Evolutionary conservation across 257 asterid genomes (phyloP).

Genomic region (Galeopsis tetrahit): DNA sequence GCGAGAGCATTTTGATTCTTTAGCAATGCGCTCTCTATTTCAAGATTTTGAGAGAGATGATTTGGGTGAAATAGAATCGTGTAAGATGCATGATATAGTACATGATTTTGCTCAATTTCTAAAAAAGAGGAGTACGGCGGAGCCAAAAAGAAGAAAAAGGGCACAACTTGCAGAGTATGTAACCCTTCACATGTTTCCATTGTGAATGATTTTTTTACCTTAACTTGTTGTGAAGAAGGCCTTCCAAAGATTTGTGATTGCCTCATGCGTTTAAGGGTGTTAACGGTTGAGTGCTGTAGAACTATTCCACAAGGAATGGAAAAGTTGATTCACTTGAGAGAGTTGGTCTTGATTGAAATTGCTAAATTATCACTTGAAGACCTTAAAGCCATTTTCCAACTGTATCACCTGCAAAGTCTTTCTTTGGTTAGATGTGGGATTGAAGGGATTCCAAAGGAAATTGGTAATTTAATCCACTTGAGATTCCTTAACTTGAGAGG

Average conservation of each 20-base stretch:
- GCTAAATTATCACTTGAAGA: not conserved
- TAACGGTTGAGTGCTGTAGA: not conserved
- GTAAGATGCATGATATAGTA: too few relatives aligned
- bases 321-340: slow-evolving; percentile 35
- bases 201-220: not conserved
- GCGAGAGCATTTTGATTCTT: not conserved
- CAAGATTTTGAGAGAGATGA: not conserved
- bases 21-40: not conserved
- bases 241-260: not conserved
- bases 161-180: slow-evolving; percentile 22
- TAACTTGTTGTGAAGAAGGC: not conserved
- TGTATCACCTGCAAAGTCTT: not conserved
- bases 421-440: not conserved
- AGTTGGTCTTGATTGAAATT: slow-evolving; percentile 14
- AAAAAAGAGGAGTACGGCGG: too few relatives aligned
- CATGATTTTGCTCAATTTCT: too few relatives aligned
- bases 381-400: not conserved
- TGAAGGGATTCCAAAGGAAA: slow-evolving; percentile 14
- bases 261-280: not conserved
- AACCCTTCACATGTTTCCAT: not conserved
- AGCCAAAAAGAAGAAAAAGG: too few relatives aligned
- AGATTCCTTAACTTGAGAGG: not conserved
- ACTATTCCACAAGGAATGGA: slow-evolving; percentile 26
- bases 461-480: slow-evolving; percentile 20
- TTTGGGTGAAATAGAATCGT: not conserved